These are phyloP conservation scores for Quercus berberidifolia DNA, from an alignment of 306 rosid genomes.

Conservation along the genomic window DNA sequence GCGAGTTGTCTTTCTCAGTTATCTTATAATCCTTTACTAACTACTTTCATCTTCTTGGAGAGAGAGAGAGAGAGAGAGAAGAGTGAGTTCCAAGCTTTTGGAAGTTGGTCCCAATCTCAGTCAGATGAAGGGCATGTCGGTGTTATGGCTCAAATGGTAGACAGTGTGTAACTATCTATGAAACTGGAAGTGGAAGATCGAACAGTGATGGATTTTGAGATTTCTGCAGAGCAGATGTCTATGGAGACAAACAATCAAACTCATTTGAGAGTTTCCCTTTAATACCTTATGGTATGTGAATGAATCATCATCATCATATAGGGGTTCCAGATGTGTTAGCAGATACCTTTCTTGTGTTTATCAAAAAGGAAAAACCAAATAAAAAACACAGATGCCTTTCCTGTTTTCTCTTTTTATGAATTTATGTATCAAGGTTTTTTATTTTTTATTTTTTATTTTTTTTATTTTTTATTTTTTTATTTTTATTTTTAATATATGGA, in stretches of 20 bases:
- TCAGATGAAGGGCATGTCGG: slow-evolving; percentile 37
- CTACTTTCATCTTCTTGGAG: slow-evolving; percentile 34
- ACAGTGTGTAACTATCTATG: slow-evolving; percentile 24
- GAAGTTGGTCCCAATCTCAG: slow-evolving; percentile 45
- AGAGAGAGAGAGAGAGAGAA: slow-evolving; percentile 31
- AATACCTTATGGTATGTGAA: no score
- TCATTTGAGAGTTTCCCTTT: neutral
- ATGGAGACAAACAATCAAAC: neutral
- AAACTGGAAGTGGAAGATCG: neutral
- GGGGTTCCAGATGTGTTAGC: neutral
- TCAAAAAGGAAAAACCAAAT: no score
- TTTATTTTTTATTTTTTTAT: no score
- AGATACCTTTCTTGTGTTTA: neutral
- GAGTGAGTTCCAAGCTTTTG: slow-evolving; percentile 66
- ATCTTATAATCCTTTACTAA: slow-evolving; percentile 24
- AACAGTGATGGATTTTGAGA: neutral
- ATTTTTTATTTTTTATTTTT: no score
- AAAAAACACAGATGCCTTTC: no score
- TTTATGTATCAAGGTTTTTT: no score
- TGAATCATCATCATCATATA: neutral
- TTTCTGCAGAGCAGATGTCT: no score
- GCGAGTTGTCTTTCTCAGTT: slow-evolving; percentile 48
- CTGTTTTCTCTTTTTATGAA: no score
- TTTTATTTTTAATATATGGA: no score
- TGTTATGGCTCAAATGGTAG: slow-evolving; percentile 24